These are phyloP conservation scores for Paraphaeosphaeria sporulosa DNA, from an alignment of 2,329 filamentous ascomycete genomes.

Conservation along the genomic window DNA sequence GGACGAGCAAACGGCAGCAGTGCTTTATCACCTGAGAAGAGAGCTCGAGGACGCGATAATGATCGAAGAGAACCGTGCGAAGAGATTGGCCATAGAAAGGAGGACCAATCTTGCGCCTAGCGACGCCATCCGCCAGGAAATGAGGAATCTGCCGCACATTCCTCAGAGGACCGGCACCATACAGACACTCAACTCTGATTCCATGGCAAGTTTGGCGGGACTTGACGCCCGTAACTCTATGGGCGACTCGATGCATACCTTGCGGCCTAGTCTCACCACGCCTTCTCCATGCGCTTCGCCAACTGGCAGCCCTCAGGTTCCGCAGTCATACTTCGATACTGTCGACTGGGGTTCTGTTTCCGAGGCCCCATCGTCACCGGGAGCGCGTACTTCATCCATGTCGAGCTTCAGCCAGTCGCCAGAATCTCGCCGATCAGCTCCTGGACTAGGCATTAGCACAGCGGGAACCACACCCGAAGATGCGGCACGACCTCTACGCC, in stretches of 20 bases:
- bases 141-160: constrained; percentile 33
- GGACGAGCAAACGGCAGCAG: constrained; percentile 36
- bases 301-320: constrained; percentile 21
- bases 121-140: constrained; percentile 37
- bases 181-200: constrained; percentile 25
- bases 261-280: constrained; percentile 21
- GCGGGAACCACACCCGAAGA: constrained; percentile 33
- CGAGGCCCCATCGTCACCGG: constrained; percentile 7
- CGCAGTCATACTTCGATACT: constrained; percentile 25
- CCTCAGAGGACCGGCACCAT: constrained; percentile 38
- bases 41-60: constrained; percentile 42
- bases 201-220: constrained; percentile 26
- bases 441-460: constrained; percentile 22
- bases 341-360: constrained; percentile 27
- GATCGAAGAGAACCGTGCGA: constrained; percentile 42
- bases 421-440: constrained; percentile 16
- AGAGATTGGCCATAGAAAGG: constrained; percentile 33
- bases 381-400: constrained; percentile 27
- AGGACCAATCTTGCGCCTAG: constrained; percentile 38
- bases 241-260: constrained; percentile 22
- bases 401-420: constrained; percentile 29
- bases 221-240: constrained; percentile 22
- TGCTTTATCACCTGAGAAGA: constrained; percentile 35
- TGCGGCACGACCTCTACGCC: constrained; percentile 18
- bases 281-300: constrained; percentile 24